Conservation (phyloP, 2,329 filamentous ascomycete species). For the Diaporthe vexans region DNA sequence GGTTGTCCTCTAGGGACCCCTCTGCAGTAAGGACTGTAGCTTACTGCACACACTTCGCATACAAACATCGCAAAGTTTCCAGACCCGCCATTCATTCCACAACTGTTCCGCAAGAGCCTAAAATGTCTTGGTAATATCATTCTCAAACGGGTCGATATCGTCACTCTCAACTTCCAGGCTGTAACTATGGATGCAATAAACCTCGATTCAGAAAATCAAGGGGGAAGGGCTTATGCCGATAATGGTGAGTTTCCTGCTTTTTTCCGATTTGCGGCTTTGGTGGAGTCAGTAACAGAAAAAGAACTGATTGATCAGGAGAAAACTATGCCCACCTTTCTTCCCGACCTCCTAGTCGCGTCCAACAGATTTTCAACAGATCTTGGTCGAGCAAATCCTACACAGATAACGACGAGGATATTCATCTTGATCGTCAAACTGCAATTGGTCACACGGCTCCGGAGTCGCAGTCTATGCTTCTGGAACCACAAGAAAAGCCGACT, state of each 20-base stretch:
- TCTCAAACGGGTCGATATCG: no score
- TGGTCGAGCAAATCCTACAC: conserved; percentile 6
- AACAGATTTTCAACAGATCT: not conserved
- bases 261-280: not conserved
- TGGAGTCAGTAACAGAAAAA: not conserved
- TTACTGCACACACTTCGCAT: no score
- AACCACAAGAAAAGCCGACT: not conserved
- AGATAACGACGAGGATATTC: not conserved
- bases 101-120: no score
- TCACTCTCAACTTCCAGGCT: not conserved
- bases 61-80: no score
- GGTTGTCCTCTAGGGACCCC: no score
- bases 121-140: no score
- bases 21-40: no score
- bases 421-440: not conserved
- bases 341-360: not conserved
- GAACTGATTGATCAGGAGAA: not conserved
- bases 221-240: not conserved
- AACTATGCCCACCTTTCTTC: not conserved
- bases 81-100: no score
- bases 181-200: not conserved
- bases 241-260: not conserved
- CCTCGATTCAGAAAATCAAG: not conserved
- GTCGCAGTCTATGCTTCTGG: conserved; percentile 1
- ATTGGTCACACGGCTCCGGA: not conserved